Evolutionary conservation across 73 alveolate species (phyloP).

Genomic region (Blepharisma japonicum): DNA sequence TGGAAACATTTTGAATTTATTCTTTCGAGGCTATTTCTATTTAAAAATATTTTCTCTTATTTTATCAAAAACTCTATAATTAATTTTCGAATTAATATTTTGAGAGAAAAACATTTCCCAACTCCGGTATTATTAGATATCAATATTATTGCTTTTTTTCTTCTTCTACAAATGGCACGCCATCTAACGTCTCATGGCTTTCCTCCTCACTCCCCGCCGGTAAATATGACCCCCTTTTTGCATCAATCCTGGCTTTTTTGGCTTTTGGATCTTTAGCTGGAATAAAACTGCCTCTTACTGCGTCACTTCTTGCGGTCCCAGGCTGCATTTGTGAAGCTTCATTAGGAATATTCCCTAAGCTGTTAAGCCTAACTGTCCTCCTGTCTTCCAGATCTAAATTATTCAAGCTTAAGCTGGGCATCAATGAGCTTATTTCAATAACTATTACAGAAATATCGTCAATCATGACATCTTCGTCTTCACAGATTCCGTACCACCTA

Average conservation of each 20-base stretch:
- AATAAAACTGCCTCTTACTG: conserved; percentile 9
- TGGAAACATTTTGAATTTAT: too few relatives aligned
- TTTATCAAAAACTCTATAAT: too few relatives aligned
- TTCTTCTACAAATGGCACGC: not conserved
- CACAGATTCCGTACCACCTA: conserved; percentile 24
- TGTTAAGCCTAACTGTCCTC: not conserved
- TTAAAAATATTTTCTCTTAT: too few relatives aligned
- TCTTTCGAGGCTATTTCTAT: too few relatives aligned
- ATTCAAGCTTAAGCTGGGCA: not conserved
- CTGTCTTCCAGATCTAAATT: not conserved
- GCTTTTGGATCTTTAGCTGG: conserved; percentile 10
- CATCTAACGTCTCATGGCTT: not conserved
- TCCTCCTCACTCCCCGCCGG: not conserved
- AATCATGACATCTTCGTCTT: conserved; percentile 31
- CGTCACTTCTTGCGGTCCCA: conserved; percentile 3
- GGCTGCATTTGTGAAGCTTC: not conserved
- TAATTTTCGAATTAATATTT: too few relatives aligned
- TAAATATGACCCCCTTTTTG: conserved; percentile 15
- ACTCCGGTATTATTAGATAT: too few relatives aligned
- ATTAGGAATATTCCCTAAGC: not conserved
- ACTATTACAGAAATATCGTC: conserved; percentile 29
- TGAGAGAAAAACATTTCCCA: too few relatives aligned
- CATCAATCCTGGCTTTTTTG: conserved; percentile 6
- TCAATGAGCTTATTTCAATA: not conserved
- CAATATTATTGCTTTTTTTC: too few relatives aligned